phyloP scores from a whole-genome alignment of 2,329 filamentous ascomycete species.

The Neoscytalidium dimidiatum region DNA sequence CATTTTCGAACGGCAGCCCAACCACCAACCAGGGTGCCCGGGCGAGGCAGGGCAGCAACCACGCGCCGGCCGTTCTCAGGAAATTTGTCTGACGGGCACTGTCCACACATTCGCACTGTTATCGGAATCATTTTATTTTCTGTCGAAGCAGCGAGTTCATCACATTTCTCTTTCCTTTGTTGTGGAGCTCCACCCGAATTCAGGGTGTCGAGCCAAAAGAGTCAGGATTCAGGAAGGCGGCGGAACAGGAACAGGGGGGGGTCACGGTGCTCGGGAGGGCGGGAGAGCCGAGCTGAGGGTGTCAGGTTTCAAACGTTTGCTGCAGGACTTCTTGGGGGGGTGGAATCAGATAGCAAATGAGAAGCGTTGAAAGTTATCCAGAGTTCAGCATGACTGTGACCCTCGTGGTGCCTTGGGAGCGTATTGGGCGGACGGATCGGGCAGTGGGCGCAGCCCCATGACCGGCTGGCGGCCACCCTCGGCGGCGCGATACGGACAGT shows the following conservation, averaged over 20 bases:
- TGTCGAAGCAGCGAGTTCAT: conserved; percentile 7
- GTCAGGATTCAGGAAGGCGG: background rate
- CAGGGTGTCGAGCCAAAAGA: conserved; percentile 2
- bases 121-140: background rate
- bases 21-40: conserved; percentile 7
- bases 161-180: conserved; percentile 1
- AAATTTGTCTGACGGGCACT: background rate
- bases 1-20: background rate
- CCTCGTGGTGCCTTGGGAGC: background rate
- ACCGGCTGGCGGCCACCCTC: background rate
- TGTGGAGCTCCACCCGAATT: conserved; percentile 5
- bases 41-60: conserved; percentile 13
- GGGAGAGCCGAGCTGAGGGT: background rate
- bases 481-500: background rate
- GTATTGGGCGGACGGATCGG: background rate
- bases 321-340: background rate
- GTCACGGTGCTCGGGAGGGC: background rate
- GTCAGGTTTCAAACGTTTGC: conserved; percentile 3
- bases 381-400: background rate
- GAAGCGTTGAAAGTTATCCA: background rate
- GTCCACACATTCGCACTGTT: background rate
- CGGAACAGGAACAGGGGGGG: background rate
- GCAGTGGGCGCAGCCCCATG: conserved; percentile 1
- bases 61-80: background rate
- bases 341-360: conserved; percentile 2